Conservation (phyloP, 331 rosid genomes). For the Erythrophleum ivorense region DNA sequence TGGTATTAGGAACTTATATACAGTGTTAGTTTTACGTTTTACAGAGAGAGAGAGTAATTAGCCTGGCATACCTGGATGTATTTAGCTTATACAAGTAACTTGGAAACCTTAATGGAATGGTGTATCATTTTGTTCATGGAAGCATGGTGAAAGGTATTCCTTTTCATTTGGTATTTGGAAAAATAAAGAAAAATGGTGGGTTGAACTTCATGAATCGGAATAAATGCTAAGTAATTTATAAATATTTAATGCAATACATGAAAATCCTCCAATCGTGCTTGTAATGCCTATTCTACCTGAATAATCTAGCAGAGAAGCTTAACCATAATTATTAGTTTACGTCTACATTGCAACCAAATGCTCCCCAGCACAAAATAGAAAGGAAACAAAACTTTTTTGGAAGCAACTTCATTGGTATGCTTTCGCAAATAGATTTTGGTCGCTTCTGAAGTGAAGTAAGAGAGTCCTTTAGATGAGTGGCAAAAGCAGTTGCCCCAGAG, state of each 20-base stretch:
- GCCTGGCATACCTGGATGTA: background rate
- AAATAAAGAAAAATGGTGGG: background rate
- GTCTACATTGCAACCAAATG: conserved; percentile 23
- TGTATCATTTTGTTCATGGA: background rate
- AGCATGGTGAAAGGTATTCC: background rate
- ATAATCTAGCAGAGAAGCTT: conserved; percentile 13
- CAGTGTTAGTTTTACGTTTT: conserved; percentile 7
- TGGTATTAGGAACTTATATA: background rate
- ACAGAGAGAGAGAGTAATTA: background rate
- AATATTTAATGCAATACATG: background rate
- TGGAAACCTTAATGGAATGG: background rate
- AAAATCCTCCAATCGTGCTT: background rate
- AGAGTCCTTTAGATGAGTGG: background rate
- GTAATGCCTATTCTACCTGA: background rate
- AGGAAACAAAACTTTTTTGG: background rate
- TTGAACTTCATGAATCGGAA: background rate
- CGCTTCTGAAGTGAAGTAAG: conserved; percentile 12
- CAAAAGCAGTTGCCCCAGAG: background rate
- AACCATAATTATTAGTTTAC: background rate
- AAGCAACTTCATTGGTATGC: conserved; percentile 8
- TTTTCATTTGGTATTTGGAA: background rate
- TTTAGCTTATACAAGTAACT: background rate
- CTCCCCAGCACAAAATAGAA: background rate
- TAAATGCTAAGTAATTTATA: background rate
- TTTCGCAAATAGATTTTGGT: background rate